phyloP scores from a whole-genome alignment of 768 basidiomycete species.

The Auriscalpium orientale region DNA sequence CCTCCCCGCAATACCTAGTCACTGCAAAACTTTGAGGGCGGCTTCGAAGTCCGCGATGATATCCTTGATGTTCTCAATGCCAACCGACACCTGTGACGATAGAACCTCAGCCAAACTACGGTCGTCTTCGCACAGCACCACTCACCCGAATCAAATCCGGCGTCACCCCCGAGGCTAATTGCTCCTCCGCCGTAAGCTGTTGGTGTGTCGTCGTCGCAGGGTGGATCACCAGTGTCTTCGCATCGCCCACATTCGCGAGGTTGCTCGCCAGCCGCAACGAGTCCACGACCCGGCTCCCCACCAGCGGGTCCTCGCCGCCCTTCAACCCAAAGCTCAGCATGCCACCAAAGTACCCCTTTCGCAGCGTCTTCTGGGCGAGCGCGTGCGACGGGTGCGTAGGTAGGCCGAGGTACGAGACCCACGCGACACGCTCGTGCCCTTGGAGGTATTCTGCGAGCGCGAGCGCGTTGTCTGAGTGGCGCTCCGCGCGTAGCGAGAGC shows the following conservation, averaged over 20 bases:
- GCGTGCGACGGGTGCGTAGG: conserved; percentile 51
- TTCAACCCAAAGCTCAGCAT: conserved; percentile 74
- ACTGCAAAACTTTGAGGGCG: conserved; percentile 25
- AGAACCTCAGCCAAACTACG: neutral
- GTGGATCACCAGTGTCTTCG: conserved; percentile 75
- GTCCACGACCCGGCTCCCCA: conserved; percentile 60
- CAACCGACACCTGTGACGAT: conserved; percentile 33
- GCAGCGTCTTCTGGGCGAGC: conserved; percentile 48
- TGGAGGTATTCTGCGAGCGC: conserved; percentile 58
- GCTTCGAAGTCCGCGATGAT: conserved; percentile 37
- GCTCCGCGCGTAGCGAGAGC: conserved; percentile 58
- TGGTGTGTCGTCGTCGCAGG: conserved; percentile 74
- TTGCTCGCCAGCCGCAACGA: conserved; percentile 62
- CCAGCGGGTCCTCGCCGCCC: conserved; percentile 29
- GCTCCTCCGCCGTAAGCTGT: conserved; percentile 57
- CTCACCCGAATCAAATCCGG: conserved; percentile 67
- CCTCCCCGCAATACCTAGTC: no score
- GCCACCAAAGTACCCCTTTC: conserved; percentile 56
- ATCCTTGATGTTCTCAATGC: conserved; percentile 34
- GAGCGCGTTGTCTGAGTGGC: conserved; percentile 67
- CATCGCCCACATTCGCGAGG: conserved; percentile 69
- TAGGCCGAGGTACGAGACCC: conserved; percentile 78
- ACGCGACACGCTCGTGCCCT: conserved; percentile 56
- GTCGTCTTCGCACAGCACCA: neutral
- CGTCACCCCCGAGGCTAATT: conserved; percentile 58